Conservation (phyloP, 2,329 filamentous ascomycete species). For the Niveomyces coronatus region DNA sequence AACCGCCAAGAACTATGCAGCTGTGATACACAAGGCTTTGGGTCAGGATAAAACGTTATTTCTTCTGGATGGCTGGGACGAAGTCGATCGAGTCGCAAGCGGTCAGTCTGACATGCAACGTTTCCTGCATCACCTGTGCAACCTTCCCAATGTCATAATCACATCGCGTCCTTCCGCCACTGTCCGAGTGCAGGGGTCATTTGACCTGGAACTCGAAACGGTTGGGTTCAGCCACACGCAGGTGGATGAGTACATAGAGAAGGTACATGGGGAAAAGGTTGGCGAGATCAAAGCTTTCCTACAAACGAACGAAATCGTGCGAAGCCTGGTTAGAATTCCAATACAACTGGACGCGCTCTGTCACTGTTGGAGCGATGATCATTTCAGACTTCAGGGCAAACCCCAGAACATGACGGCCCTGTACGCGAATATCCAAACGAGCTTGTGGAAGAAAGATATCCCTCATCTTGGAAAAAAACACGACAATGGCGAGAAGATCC, state of each 20-base stretch:
- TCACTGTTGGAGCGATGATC: slow-evolving; percentile 25
- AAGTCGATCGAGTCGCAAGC: slow-evolving; percentile 20
- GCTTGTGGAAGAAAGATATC: slow-evolving; percentile 29
- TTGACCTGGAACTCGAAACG: slow-evolving; percentile 28
- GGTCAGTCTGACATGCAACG: neutral
- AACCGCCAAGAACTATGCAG: slow-evolving; percentile 10
- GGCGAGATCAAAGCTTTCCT: slow-evolving; percentile 19
- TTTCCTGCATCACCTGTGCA: slow-evolving; percentile 16
- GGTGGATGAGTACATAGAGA: slow-evolving; percentile 4
- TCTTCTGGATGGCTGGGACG: slow-evolving; percentile 34
- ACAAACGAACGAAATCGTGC: slow-evolving; percentile 19
- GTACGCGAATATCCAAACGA: slow-evolving; percentile 23
- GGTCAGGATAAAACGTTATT: slow-evolving; percentile 22
- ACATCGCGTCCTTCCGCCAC: slow-evolving; percentile 26
- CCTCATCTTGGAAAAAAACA: slow-evolving; percentile 17
- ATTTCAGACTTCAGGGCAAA: slow-evolving; percentile 5
- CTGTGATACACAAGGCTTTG: slow-evolving; percentile 11
- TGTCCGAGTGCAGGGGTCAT: slow-evolving; percentile 10
- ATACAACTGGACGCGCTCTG: slow-evolving; percentile 35
- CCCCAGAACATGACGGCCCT: slow-evolving; percentile 28
- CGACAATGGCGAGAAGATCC: slow-evolving; percentile 5
- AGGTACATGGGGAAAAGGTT: neutral
- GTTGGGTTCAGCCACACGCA: slow-evolving; percentile 12
- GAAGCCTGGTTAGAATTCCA: slow-evolving; percentile 29
- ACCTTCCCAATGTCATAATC: slow-evolving; percentile 26